These are phyloP conservation scores for Phytophthora gonapodyides DNA, from an alignment of 352 stramenopile genomes.

Conservation along the genomic window DNA sequence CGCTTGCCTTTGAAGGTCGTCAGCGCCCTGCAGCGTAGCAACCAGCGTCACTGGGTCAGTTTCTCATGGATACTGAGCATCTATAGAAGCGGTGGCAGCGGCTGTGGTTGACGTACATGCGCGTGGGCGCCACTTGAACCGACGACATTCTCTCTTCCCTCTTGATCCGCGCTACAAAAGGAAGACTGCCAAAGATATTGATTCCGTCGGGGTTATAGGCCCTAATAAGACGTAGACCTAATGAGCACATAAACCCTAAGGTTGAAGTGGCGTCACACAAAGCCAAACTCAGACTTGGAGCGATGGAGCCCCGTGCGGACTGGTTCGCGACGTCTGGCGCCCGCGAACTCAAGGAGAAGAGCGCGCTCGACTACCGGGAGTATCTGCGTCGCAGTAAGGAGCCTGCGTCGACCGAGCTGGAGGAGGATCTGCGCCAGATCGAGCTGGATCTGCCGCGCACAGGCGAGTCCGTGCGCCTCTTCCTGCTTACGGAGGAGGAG, in stretches of 20 bases:
- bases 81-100: not conserved
- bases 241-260: conserved; percentile 4
- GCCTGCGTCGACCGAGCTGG: conserved; percentile 35
- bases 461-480: conserved; percentile 55
- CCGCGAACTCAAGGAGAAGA: conserved; percentile 36
- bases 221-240: conserved; percentile 17
- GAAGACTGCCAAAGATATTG: conserved; percentile 29
- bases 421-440: conserved; percentile 72
- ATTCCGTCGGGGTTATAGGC: conserved; percentile 7
- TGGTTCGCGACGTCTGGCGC: conserved; percentile 57
- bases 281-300: conserved; percentile 4
- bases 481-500: conserved; percentile 41
- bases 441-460: conserved; percentile 71
- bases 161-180: conserved; percentile 1
- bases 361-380: conserved; percentile 45
- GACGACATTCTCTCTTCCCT: conserved; percentile 36
- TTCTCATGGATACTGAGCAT: not conserved
- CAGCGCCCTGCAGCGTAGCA: conserved; percentile 60
- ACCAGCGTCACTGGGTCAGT: conserved; percentile 9
- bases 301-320: conserved; percentile 28
- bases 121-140: conserved; percentile 74
- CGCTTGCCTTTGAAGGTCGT: conserved; percentile 86
- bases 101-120: conserved; percentile 58
- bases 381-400: conserved; percentile 42
- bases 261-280: conserved; percentile 23